These are phyloP conservation scores for Monilinia fructicola DNA, from an alignment of 2,329 filamentous ascomycete species.

Conservation along the genomic window DNA sequence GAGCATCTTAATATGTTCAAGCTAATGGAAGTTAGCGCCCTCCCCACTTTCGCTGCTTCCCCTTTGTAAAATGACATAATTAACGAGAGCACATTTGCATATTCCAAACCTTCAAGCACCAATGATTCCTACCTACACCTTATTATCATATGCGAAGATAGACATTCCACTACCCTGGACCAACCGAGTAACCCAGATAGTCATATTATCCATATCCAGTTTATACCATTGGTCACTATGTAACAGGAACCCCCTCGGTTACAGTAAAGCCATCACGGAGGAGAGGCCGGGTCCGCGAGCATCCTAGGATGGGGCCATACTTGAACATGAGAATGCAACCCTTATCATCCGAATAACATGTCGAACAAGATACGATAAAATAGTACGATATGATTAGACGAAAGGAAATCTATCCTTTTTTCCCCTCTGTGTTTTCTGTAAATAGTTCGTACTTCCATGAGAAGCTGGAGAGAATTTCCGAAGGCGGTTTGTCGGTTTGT, in stretches of 20 bases:
- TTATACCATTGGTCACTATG: neutral
- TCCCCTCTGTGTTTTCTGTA: too few species aligned
- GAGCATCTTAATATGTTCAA: neutral
- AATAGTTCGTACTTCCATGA: too few species aligned
- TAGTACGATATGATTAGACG: too few species aligned
- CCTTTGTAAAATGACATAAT: neutral
- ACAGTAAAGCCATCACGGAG: neutral
- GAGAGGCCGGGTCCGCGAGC: neutral
- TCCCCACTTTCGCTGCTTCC: neutral
- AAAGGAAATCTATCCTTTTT: neutral
- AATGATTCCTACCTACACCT: neutral
- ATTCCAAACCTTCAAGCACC: neutral
- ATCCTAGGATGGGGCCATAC: neutral
- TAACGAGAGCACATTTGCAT: neutral
- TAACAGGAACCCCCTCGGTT: neutral
- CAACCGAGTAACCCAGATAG: neutral
- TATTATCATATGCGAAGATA: too few species aligned
- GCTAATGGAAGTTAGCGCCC: neutral
- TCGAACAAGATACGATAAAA: too few species aligned
- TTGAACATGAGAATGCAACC: neutral
- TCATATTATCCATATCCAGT: neutral
- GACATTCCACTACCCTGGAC: neutral
- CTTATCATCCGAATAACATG: too few species aligned
- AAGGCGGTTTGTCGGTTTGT: too few species aligned
- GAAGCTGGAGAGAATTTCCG: too few species aligned